These are phyloP conservation scores for Salix koriyanagi DNA, from an alignment of 345 rosid genomes.

Conservation along the genomic window DNA sequence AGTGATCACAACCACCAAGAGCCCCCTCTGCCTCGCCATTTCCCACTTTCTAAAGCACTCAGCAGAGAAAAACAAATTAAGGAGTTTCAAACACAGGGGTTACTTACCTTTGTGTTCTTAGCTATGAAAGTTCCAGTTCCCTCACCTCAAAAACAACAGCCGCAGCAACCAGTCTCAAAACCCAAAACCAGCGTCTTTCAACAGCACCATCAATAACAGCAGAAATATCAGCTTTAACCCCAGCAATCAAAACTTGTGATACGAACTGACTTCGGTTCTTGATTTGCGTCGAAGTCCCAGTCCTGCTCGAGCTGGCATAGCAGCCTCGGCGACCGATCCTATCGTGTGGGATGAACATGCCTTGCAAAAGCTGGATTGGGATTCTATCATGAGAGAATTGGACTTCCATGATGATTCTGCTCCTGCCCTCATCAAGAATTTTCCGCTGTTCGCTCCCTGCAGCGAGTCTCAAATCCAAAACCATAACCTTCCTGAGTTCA, in stretches of 20 bases:
- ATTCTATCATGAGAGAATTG: constrained; percentile 73
- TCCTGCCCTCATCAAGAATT: constrained; percentile 15
- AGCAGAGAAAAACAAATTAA: background rate
- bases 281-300: constrained; percentile 55
- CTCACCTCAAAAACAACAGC: constrained; percentile 31
- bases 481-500: constrained; percentile 27
- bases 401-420: constrained; percentile 69
- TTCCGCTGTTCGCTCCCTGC: constrained; percentile 6
- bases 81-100: background rate
- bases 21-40: constrained; percentile 33
- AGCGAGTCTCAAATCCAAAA: constrained; percentile 12
- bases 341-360: constrained; percentile 57
- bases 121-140: constrained; percentile 64
- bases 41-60: background rate
- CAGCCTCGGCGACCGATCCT: constrained; percentile 15
- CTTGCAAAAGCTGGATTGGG: constrained; percentile 77
- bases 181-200: constrained; percentile 25
- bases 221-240: constrained; percentile 10
- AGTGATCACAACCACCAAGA: constrained; percentile 46
- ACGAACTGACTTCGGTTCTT: constrained; percentile 83
- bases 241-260: constrained; percentile 15
- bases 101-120: background rate
- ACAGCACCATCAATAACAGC: constrained; percentile 18
- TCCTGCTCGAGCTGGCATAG: constrained; percentile 36
- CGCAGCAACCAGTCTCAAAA: constrained; percentile 16